phyloP scores from a whole-genome alignment of 345 rosid genomes.

The Eutrema heterophyllum region DNA sequence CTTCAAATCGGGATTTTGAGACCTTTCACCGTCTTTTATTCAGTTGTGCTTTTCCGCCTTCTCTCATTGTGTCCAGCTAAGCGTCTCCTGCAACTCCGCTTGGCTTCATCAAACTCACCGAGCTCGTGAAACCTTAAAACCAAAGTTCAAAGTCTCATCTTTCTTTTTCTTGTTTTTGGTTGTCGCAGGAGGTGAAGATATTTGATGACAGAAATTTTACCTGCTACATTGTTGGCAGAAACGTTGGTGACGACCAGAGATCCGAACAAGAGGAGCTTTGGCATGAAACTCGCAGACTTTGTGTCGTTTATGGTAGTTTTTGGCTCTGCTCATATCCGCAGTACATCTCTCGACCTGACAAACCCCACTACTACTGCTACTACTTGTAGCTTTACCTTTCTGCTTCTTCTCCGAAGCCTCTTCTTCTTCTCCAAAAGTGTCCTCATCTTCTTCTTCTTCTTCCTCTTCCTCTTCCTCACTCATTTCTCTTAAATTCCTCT shows the following conservation, averaged over 20 bases:
- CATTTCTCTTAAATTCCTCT: conserved; percentile 51
- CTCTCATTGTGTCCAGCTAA: conserved; percentile 91
- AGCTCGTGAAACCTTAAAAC: conserved; percentile 70
- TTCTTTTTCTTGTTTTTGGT: neutral
- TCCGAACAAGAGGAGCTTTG: conserved; percentile 53
- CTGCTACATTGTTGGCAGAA: conserved; percentile 99
- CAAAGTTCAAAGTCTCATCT: neutral
- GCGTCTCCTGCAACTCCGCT: conserved; percentile 82
- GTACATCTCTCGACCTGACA: conserved; percentile 77
- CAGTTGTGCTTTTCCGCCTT: conserved; percentile 59
- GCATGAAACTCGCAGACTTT: conserved; percentile 89
- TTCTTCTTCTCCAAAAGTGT: conserved; percentile 11
- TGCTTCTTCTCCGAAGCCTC: conserved; percentile 48
- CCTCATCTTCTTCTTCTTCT: conserved; percentile 27
- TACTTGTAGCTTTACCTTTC: conserved; percentile 39
- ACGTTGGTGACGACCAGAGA: conserved; percentile 65
- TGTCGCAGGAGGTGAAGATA: neutral
- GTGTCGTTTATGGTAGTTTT: conserved; percentile 76
- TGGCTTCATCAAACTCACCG: conserved; percentile 69
- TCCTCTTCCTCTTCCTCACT: conserved; percentile 64
- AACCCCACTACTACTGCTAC: neutral
- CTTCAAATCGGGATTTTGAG: conserved; percentile 13
- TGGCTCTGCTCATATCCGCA: conserved; percentile 57
- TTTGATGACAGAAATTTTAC: conserved; percentile 22
- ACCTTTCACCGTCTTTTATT: conserved; percentile 39